Conservation (phyloP, 495 filamentous ascomycete species). For the Aspergillus heteromorphus region DNA sequence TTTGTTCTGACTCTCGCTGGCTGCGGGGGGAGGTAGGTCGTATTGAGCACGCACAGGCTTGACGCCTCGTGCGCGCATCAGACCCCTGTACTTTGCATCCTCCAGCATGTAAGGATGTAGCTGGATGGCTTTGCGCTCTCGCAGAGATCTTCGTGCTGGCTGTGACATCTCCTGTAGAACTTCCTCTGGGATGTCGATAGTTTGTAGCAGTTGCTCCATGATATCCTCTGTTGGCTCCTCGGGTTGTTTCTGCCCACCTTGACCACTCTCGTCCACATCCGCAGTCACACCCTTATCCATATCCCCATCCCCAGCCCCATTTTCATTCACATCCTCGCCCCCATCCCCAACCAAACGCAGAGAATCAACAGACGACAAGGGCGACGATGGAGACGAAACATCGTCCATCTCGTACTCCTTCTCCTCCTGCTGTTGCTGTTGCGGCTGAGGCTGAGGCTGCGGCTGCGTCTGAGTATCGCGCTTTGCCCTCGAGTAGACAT, state of each 20-base stretch:
- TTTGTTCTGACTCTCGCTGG: slow-evolving; percentile 50
- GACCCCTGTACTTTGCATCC: slow-evolving; percentile 56
- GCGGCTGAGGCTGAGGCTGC: too few species aligned
- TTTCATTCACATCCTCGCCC: too few species aligned
- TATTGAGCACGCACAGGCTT: slow-evolving; percentile 49
- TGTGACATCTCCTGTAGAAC: slow-evolving; percentile 26
- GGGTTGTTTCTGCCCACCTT: not conserved
- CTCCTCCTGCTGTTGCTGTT: too few species aligned
- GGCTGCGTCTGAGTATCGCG: not conserved
- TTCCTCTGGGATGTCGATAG: slow-evolving; percentile 29
- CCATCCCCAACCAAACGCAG: slow-evolving; percentile 3
- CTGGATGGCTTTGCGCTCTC: slow-evolving; percentile 70
- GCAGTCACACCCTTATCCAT: not conserved
- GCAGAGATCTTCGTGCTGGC: slow-evolving; percentile 42
- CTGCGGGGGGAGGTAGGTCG: slow-evolving; percentile 9
- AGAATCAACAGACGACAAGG: slow-evolving; percentile 27
- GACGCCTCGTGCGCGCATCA: slow-evolving; percentile 57
- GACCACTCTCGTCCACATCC: not conserved
- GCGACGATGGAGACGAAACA: slow-evolving; percentile 43
- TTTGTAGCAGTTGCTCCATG: slow-evolving; percentile 16
- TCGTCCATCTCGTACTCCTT: slow-evolving; percentile 5
- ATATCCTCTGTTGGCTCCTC: slow-evolving; percentile 4
- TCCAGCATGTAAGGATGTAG: slow-evolving; percentile 68
- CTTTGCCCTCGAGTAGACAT: slow-evolving; percentile 3
- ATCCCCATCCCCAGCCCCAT: too few species aligned